Evolutionary conservation across 2,329 filamentous ascomycete species (phyloP), one percentile per base, ranked within the genome.

Genomic region (Ophiocordyceps camponoti-floridani): DNA sequence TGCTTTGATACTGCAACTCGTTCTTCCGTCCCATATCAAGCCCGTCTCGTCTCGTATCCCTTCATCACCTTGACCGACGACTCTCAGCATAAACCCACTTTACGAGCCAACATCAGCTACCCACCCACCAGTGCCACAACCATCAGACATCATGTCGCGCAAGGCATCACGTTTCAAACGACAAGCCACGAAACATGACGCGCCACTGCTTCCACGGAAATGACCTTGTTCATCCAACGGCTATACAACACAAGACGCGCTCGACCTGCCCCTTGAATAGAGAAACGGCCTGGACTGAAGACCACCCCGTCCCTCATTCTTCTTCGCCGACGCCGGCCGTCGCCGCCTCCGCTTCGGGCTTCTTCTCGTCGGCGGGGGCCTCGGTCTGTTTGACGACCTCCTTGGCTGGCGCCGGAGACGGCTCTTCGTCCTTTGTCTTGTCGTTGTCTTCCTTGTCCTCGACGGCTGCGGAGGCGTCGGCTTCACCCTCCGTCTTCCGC

Each of bases 401-500:
- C 47, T 56, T 54, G 30, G 49, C 50, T 10, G 53, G 49, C 37
- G 52, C 52, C 51, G 27, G 50, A 49, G 26, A n/a, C 11, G 18
- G 41, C 6, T 58, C 58, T 1, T 49, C 54, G 3, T 54, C 57
- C 18, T 49, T 56, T 4, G 47, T 52, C 4, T 52, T 54, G 4
- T 44, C 51, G 9, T 49, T 52, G 14, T 53, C 48, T 1, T 47
- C 53, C 3, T 54, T 55, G 2, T 52, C 58, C 4, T 56, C 58
- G 5, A 53, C 56, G 41, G 54, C 47, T 13, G 51, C 54, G 35
- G 35, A 16, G 40, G 56, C 56, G 23, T 58, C 53, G 46, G 52
- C 57, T 26, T 37, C 35, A 16, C 35, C 35, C 35, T 37, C 35
- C 14, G 66, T 69, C 65, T 70, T 73, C 52, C 62, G 64, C 60